Percentiles rank a stretch among this genome's conserved stretches.
phyloP scores from a whole-genome alignment of 2,329 filamentous ascomycete species.

The Xylaria multiplex region DNA sequence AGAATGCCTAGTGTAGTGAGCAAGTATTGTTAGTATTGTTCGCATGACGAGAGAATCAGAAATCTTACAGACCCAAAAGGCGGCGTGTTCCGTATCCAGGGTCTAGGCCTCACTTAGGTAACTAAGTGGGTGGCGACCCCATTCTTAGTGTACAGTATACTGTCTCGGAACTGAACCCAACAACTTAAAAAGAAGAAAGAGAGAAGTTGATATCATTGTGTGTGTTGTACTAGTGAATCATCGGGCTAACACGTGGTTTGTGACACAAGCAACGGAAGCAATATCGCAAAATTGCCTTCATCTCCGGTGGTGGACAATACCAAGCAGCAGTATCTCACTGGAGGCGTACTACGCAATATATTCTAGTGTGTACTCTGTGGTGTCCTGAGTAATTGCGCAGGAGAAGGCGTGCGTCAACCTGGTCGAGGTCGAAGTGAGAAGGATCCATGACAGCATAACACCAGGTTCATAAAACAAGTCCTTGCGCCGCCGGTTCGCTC shows the following conservation, averaged over 20 bases:
- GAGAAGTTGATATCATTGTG: constrained; percentile 20
- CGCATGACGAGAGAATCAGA: too few species aligned
- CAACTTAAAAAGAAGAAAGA: too few species aligned
- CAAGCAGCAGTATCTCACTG: not conserved
- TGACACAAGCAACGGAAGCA: constrained; percentile 15
- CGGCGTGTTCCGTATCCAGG: constrained; percentile 25
- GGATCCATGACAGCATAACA: constrained; percentile 29
- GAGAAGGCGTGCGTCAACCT: constrained; percentile 7
- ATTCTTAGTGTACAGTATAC: not conserved
- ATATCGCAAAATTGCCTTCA: constrained; percentile 28
- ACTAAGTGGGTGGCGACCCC: constrained; percentile 4
- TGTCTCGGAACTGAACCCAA: too few species aligned
- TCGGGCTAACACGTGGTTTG: constrained; percentile 21
- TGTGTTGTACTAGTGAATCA: not conserved
- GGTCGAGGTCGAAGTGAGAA: constrained; percentile 5
- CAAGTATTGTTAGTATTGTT: too few species aligned
- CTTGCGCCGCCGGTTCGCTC: constrained; percentile 26
- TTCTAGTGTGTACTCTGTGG: too few species aligned
- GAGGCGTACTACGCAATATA: not conserved
- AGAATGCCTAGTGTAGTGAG: not conserved
- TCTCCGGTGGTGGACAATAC: constrained; percentile 12
- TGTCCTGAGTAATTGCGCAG: constrained; percentile 12
- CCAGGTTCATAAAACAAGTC: constrained; percentile 27
- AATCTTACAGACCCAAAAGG: constrained; percentile 2
- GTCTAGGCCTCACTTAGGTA: constrained; percentile 4